Evolutionary conservation across 495 filamentous ascomycete species (phyloP), one percentile per base, ranked within the genome.

Genomic region (Staphylotrichum longicolle): DNA sequence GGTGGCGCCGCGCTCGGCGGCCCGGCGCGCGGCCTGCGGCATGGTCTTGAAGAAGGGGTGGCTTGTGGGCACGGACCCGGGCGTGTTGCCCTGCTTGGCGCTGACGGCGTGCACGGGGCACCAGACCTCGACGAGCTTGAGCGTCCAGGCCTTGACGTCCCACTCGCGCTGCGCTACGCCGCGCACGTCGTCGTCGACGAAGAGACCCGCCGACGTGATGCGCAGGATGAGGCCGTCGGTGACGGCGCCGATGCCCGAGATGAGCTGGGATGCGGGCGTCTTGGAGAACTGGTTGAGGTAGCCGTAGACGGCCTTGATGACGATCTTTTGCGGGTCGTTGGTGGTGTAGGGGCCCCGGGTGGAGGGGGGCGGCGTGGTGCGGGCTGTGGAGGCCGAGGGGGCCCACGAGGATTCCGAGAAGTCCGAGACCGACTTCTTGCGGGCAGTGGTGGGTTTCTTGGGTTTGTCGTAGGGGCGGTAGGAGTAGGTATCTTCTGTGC

Each of bases 141-240:
- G 83, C 11, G 91, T 96, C 94, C 94, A 97, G 15, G 93, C 93
- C 71, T 97, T 97, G 72, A 97, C 83, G 71, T 98, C 94, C 95
- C 95, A 98, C 76, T 98, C 95, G 52, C 94, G 83, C 71, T 96
- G 91, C 20, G 88, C 85, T 3, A 96, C 88, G 45, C 86, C 86
- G 15, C 91, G 85, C 42, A 96, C 78, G 66, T 96, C 94, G 71
- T 98, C 95, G 70, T 98, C 94, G 65, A 98, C 91, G 72, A 98
- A 98, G 40, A 97, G 83, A 4, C 94, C 94, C 72, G 96, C 94
- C 3, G 87, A 92, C 2, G 86, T 90, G 67, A 96, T 91, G 10
- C 86, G 83, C 46, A 97, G 83, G 47, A 96, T 85, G 35, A 97
- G 79, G 0, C 92, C 93, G 71, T 96, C 92, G 3, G 91, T 93